phyloP scores from a whole-genome alignment of 1,139 yeast species.

The Hansenula anomala region DNA sequence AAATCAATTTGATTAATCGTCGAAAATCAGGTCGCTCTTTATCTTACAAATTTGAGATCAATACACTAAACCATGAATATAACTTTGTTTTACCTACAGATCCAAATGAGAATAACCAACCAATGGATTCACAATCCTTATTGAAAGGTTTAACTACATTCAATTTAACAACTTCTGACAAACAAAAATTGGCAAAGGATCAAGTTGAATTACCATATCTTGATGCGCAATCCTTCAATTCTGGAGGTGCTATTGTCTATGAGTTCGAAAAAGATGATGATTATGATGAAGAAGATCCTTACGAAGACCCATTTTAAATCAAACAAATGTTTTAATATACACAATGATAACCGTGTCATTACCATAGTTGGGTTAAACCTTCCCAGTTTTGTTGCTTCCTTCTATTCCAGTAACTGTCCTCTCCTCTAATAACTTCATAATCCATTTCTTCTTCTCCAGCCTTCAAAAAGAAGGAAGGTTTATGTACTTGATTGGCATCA shows the following conservation, averaged over 20 bases:
- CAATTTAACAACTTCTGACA: constrained; percentile 68
- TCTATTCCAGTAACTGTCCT: constrained; percentile 75
- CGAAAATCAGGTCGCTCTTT: constrained; percentile 83
- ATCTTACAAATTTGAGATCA: constrained; percentile 48
- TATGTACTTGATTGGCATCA: constrained; percentile 37
- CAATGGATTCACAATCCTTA: constrained; percentile 36
- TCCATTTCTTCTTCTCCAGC: constrained; percentile 39
- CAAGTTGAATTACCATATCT: constrained; percentile 85
- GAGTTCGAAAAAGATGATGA: constrained; percentile 83
- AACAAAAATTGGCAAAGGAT: constrained; percentile 73
- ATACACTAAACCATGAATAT: constrained; percentile 47
- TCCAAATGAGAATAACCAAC: constrained; percentile 22
- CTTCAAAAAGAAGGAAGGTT: constrained; percentile 62
- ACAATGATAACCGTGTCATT: too few species aligned
- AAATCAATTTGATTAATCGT: constrained; percentile 54
- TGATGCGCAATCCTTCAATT: constrained; percentile 78
- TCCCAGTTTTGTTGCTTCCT: constrained; percentile 59
- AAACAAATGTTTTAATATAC: too few species aligned
- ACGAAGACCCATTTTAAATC: constrained; percentile 84
- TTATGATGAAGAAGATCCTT: constrained; percentile 96
- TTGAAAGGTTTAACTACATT: constrained; percentile 80
- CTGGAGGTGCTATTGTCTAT: constrained; percentile 90
- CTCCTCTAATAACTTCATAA: constrained; percentile 61
- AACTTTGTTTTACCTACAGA: constrained; percentile 32
- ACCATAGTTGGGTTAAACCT: constrained; percentile 51